Evolutionary conservation across 2,329 filamentous ascomycete species (phyloP).

Genomic region (Hypoxylon sp.): DNA sequence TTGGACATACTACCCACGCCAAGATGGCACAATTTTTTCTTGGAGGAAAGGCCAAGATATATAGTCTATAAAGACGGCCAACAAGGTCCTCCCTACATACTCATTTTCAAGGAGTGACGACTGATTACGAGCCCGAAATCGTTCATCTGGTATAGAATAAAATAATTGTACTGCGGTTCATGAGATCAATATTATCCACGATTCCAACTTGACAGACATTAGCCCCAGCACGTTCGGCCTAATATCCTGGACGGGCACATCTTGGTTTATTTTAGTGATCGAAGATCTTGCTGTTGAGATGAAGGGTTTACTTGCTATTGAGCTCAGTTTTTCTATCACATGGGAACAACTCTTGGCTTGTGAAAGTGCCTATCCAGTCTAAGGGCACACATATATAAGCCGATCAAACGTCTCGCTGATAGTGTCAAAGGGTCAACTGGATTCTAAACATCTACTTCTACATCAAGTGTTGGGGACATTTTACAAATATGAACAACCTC

Average conservation of each 20-base stretch:
- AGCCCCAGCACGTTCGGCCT: conserved; percentile 10
- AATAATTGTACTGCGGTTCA: not conserved
- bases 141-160: not conserved
- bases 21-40: conserved; percentile 24
- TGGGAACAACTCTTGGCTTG: not conserved
- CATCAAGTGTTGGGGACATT: not conserved
- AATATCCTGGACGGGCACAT: conserved; percentile 17
- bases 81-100: conserved; percentile 33
- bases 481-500: conserved; percentile 37
- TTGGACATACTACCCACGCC: conserved; percentile 23
- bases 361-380: not conserved
- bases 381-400: conserved; percentile 14
- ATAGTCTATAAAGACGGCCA: conserved; percentile 30
- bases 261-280: not conserved
- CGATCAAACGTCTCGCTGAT: not conserved
- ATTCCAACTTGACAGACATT: conserved; percentile 22
- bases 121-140: not conserved
- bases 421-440: not conserved
- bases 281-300: not conserved
- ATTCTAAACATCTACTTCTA: not conserved
- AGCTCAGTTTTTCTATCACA: not conserved
- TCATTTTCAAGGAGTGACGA: not conserved
- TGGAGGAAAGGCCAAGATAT: conserved; percentile 32
- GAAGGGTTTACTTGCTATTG: too few species aligned
- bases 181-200: not conserved